phyloP scores from a whole-genome alignment of 164 flowering plant species.

The Aristolochia californica region DNA sequence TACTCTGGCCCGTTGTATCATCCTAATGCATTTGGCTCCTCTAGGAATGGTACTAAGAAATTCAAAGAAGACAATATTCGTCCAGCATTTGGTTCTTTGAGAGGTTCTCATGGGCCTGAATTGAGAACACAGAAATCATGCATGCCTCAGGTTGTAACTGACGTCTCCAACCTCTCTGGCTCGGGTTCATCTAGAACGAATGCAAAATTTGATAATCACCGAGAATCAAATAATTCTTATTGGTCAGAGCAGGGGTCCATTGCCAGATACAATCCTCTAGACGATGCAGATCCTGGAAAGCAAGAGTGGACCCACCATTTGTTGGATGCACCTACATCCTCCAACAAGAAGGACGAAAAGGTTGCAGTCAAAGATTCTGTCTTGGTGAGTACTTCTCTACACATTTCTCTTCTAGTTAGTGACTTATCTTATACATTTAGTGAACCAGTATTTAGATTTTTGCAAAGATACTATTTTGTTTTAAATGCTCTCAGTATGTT shows the following conservation, averaged over 20 bases:
- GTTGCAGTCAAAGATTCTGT: conserved; percentile 22
- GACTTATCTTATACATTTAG: too few species aligned
- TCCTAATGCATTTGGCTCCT: conserved; percentile 14
- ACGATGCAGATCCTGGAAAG: conserved; percentile 32
- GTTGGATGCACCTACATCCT: conserved; percentile 32
- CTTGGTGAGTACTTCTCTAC: conserved; percentile 17
- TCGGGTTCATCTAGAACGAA: conserved; percentile 39
- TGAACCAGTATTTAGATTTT: too few species aligned
- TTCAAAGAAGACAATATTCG: conserved; percentile 16
- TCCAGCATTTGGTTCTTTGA: conserved; percentile 6
- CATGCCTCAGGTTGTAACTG: conserved; percentile 21
- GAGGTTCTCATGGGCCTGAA: conserved; percentile 17
- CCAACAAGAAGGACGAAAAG: conserved; percentile 36
- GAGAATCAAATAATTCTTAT: conserved; percentile 26
- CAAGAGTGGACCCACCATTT: conserved; percentile 38
- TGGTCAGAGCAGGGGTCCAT: conserved; percentile 29
- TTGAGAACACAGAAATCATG: conserved; percentile 34
- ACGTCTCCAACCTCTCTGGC: conserved; percentile 39
- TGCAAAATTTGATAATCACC: conserved; percentile 24
- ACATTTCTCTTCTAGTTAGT: too few species aligned
- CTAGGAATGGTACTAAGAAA: conserved; percentile 10
- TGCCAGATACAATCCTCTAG: conserved; percentile 21
- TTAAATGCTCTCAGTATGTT: too few species aligned
- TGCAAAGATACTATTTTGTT: too few species aligned
- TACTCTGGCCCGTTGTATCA: conserved; percentile 27